Percentiles rank a stretch among this genome's conserved stretches.
These are phyloP conservation scores for Aureobasidium vineae DNA, from an alignment of 2,329 filamentous ascomycete genomes.

Conservation along the genomic window DNA sequence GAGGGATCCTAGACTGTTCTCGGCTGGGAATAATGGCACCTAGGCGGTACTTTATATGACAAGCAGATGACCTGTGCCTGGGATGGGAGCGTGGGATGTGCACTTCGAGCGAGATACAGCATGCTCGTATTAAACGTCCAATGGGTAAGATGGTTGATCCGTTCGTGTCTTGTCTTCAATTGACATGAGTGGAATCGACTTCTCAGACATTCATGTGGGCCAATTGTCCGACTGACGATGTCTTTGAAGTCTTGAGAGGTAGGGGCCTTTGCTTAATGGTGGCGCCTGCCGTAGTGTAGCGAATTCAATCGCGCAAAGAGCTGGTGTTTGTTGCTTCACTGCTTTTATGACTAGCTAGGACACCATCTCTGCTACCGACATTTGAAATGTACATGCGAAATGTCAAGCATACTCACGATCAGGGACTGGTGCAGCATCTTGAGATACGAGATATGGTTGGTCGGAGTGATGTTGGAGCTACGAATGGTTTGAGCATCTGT, in stretches of 20 bases:
- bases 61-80: slow-evolving; percentile 14
- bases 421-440: not conserved
- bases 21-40: not conserved
- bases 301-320: not conserved
- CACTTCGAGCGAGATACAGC: not conserved
- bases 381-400: not conserved
- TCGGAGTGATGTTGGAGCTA: not conserved
- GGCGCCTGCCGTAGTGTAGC: not conserved
- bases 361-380: not conserved
- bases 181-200: not conserved
- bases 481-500: not conserved
- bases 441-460: not conserved
- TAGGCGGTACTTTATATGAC: slow-evolving; percentile 1
- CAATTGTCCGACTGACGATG: not conserved
- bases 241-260: not conserved
- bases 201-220: not conserved
- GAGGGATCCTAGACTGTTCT: slow-evolving; percentile 2
- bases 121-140: not conserved
- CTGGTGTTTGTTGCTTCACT: not conserved
- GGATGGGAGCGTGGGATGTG: not conserved
- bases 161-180: not conserved
- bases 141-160: not conserved
- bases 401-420: not conserved
- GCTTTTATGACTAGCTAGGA: not conserved
- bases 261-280: not conserved